These are phyloP conservation scores for Cadophora gregata DNA, from an alignment of 2,329 filamentous ascomycete species.

Conservation along the genomic window DNA sequence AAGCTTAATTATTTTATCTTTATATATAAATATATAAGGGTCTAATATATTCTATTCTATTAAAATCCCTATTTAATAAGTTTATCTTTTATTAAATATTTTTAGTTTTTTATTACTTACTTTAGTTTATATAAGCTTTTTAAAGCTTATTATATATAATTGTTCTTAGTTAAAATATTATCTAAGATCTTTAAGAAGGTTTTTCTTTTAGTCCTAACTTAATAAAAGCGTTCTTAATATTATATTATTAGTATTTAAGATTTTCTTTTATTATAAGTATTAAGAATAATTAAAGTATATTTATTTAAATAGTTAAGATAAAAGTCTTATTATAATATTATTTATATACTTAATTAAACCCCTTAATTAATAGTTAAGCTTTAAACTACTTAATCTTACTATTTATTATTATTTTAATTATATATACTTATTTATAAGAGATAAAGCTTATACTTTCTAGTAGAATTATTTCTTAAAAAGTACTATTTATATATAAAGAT, in stretches of 20 bases:
- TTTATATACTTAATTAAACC: background rate
- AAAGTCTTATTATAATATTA: slow-evolving; percentile 14
- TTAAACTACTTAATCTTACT: slow-evolving; percentile 11
- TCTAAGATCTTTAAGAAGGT: background rate
- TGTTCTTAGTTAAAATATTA: background rate
- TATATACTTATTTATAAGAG: no score
- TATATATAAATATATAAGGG: no score
- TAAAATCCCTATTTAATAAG: no score
- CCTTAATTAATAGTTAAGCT: background rate
- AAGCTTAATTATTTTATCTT: no score
- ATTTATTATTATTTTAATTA: slow-evolving; percentile 4
- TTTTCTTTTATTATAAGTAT: no score
- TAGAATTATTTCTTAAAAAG: slow-evolving; percentile 1
- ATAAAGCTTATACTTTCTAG: slow-evolving; percentile 3
- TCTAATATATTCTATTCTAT: no score
- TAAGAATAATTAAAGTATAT: slow-evolving; percentile 5
- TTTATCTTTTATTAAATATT: no score
- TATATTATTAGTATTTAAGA: slow-evolving; percentile 2
- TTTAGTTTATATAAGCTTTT: no score
- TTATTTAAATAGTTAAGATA: background rate
- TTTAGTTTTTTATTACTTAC: no score
- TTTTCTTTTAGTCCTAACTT: slow-evolving; percentile 1
- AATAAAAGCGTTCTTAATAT: slow-evolving; percentile 15
- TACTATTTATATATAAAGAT: background rate
- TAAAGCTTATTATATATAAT: background rate